Evolutionary conservation across 176 grass and related monocot genomes (phyloP).

Genomic region (Rhynchospora tenuis): DNA sequence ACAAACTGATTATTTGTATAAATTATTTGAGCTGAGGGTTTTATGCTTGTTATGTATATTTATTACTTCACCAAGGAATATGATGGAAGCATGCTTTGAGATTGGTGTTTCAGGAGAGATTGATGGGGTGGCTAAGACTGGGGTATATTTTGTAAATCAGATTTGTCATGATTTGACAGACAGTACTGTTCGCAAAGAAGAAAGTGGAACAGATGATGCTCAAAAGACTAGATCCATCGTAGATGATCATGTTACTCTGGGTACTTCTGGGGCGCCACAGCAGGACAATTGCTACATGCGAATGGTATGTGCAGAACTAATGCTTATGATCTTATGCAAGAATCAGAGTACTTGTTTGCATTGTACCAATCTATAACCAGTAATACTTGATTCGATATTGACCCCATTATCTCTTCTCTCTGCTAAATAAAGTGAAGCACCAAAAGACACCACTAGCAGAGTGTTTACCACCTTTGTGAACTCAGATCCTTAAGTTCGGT

Average conservation of each 20-base stretch:
- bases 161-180: conserved; percentile 49
- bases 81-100: conserved; percentile 70
- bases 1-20: conserved; percentile 27
- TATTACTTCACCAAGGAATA: conserved; percentile 60
- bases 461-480: background rate
- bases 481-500: background rate
- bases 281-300: conserved; percentile 57
- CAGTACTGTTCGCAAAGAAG: conserved; percentile 27
- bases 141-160: conserved; percentile 73
- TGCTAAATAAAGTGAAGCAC: background rate
- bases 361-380: background rate
- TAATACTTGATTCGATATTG: background rate
- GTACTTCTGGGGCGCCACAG: background rate
- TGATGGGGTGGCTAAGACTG: conserved; percentile 49
- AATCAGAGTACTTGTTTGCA: background rate
- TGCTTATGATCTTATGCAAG: conserved; percentile 1
- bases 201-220: conserved; percentile 12
- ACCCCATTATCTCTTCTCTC: background rate
- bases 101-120: conserved; percentile 55
- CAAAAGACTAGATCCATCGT: background rate
- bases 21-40: conserved; percentile 65
- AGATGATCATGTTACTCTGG: background rate
- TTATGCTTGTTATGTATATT: conserved; percentile 78
- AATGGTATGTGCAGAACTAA: conserved; percentile 51
- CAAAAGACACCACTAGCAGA: background rate